phyloP scores from a whole-genome alignment of 163 green algal species.

The Chlorella variabilis region DNA sequence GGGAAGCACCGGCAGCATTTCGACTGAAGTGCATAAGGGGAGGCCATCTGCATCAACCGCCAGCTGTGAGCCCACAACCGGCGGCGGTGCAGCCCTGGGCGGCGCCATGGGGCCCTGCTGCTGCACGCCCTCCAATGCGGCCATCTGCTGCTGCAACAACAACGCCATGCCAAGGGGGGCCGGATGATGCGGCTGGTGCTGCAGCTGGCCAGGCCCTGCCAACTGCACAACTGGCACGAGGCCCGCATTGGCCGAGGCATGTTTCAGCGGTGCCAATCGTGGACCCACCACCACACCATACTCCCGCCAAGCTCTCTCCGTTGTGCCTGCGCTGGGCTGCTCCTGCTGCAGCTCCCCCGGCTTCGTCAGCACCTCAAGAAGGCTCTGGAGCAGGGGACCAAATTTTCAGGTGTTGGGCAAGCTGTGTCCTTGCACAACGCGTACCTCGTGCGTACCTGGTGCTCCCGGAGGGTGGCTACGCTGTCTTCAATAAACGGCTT shows the following conservation, averaged over 20 bases:
- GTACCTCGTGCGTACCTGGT: background rate
- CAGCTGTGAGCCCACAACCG: background rate
- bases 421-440: background rate
- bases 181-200: background rate
- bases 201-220: background rate
- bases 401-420: background rate
- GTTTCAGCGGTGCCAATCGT: no score
- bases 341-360: background rate
- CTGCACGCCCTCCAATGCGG: background rate
- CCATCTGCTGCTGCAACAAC: background rate
- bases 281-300: slow-evolving; percentile 6
- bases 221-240: background rate
- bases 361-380: background rate
- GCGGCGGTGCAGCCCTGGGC: background rate
- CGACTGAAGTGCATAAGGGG: background rate
- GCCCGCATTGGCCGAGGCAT: no score
- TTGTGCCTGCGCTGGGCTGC: slow-evolving; percentile 16
- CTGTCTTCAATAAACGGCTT: slow-evolving; percentile 6
- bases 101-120: background rate
- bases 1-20: slow-evolving; percentile 26
- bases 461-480: background rate
- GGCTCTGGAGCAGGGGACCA: background rate
- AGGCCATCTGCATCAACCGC: background rate
- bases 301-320: slow-evolving; percentile 4
- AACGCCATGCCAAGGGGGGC: slow-evolving; percentile 10